Base-by-base conservation (phyloP, 805 yeast species). In the Hanseniaspora occidentalis region DNA sequence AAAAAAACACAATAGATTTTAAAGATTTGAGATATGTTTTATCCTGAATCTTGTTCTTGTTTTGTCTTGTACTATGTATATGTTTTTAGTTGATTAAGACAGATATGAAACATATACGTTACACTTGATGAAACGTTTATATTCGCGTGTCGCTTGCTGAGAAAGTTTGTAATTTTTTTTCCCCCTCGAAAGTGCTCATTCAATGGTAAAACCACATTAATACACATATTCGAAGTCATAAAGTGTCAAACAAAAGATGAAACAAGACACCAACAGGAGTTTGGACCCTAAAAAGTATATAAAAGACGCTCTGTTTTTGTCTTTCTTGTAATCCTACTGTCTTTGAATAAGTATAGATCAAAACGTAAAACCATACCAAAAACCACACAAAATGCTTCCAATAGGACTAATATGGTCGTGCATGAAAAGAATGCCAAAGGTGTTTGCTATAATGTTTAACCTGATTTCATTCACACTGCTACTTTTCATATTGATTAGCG, bases 401-500 rank as follows among this genome's bases (percentile, higher is more conserved):
- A 7, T 49, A 8, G 31, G 51, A 17, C 25, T 47, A 5, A 31
- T 45, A 2, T 56, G 60, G 54, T 52, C 49, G 33, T 43, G 52
- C 14, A 31, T 63, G 18, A 65, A 62, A 43, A 61, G 60, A 41
- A 53, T 61, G 45, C 72, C 76, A n/a, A 66, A 70, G 39, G 45
- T 67, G 13, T 41, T 69, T 17, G 54, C 66, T 33, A 45, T 70
- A 8, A 24, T 67, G 0, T 47, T 71, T 3, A 61, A 73, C 26
- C 57, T 77, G 45, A 67, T 76, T 16, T 52, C 71, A 1, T 59
- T 69, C 2, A 68, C 76, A 43, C 54, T 79, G 5, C 54, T 77
- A 16, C 64, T 74, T 1, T 78, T 76, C 52, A 57, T 78, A 5
- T 56, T 78, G 10, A 50, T 76, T 5, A 81, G 85, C 2, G 75